Evolutionary conservation across 78 protist genomes (phyloP), one percentile per base, ranked within the genome.

Genomic region (Dictyostelium intermedium): DNA sequence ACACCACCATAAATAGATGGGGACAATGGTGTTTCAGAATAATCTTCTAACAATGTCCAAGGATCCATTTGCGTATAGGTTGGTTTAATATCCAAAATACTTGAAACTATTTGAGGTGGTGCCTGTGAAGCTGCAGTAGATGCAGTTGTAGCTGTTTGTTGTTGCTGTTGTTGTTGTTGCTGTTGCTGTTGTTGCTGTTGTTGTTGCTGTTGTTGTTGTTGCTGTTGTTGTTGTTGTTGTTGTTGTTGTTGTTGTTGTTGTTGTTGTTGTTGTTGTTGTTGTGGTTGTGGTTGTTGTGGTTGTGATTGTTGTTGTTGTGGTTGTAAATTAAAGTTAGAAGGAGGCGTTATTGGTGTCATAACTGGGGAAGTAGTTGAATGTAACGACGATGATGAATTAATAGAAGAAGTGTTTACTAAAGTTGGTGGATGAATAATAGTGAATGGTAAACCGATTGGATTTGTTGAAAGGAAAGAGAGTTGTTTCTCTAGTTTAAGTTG

Each of bases 1-100:
- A 89, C 82, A 37, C 94, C 94, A 34, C 94, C 94, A 81, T 69
- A 89, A 2, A 61, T 69, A 0, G 94, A 80, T 0, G 94, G 94
- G 0, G 94, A 89, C 30, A 89, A 27, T 5, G 94, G 94, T 45
- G 94, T 89, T 27, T 89, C 94, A 14, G 94, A 18, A 18, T 43
- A 89, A 69, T 89, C 94, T 9, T 89, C 94, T 41, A 89, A 69
- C 23, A 89, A 34, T 10, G 81, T 32, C 94, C 94, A 89, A 30
- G 94, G 94, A 70, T 89, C 94, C 79, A 89, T 78, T 70, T 35
- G 87, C 13, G 66, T 80, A 79, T 80, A 18, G 37, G 78, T 80
- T 80, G 94, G 45, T 69, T 80, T 89, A n/a, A 80, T 63, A 5
- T 89, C 94, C 8, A 79, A 85, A 14, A 84, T 84, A 10, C 73